These are phyloP conservation scores for Beauveria pseudobassiana DNA, from an alignment of 2,329 filamentous ascomycete species.

Conservation along the genomic window DNA sequence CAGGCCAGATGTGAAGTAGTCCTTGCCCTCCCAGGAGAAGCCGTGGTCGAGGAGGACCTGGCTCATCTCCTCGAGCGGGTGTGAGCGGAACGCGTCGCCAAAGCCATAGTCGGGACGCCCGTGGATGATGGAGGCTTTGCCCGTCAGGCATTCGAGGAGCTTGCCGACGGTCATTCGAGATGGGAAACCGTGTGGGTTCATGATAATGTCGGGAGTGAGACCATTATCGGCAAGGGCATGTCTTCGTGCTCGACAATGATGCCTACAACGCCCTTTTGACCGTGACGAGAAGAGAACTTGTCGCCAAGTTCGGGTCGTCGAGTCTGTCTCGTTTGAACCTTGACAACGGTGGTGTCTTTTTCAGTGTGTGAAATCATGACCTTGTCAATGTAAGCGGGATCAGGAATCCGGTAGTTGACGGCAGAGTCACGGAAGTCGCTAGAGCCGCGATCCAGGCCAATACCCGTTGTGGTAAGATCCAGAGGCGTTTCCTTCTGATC, in stretches of 20 bases:
- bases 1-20: constrained; percentile 91
- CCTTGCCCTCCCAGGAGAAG: constrained; percentile 95
- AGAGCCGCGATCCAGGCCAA: constrained; percentile 57
- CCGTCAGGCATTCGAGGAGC: constrained; percentile 87
- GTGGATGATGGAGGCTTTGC: constrained; percentile 83
- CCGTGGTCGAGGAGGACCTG: constrained; percentile 76
- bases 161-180: constrained; percentile 99
- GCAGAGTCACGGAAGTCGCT: constrained; percentile 61
- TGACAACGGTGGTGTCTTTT: constrained; percentile 77
- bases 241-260: constrained; percentile 96
- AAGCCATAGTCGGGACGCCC: constrained; percentile 83
- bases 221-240: constrained; percentile 86
- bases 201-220: constrained; percentile 96
- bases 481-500: constrained; percentile 79
- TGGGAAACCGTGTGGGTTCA: constrained; percentile 99
- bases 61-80: constrained; percentile 84
- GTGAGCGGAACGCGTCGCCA: constrained; percentile 71
- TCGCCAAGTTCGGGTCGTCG: constrained; percentile 90
- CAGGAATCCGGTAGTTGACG: constrained; percentile 73
- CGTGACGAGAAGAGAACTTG: constrained; percentile 97
- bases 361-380: constrained; percentile 90
- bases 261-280: constrained; percentile 94
- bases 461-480: constrained; percentile 65
- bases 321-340: constrained; percentile 94
- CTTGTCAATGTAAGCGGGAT: constrained; percentile 89